phyloP scores from a whole-genome alignment of 805 yeast species.

The Yarrowia porcina region DNA sequence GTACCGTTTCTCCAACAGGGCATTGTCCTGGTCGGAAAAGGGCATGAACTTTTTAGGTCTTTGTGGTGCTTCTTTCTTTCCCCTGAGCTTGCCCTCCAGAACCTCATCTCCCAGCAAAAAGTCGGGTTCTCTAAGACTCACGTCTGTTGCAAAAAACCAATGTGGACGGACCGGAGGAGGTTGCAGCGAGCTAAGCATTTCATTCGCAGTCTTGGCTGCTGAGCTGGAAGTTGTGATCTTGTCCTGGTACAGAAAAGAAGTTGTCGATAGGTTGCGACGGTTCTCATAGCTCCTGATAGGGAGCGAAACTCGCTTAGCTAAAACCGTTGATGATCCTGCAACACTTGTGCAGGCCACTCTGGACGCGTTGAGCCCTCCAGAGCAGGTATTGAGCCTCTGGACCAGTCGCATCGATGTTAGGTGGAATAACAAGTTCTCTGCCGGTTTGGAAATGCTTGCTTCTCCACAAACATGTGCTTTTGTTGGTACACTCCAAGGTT shows the following conservation, averaged over 20 bases:
- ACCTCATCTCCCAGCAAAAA: conserved; percentile 39
- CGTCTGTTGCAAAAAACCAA: conserved; percentile 86
- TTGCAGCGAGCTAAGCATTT: not conserved
- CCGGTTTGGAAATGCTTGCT: not conserved
- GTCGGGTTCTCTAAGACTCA: conserved; percentile 65
- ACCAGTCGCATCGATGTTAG: not conserved
- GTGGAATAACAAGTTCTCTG: not conserved
- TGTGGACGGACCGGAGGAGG: conserved; percentile 25
- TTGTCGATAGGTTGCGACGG: not conserved
- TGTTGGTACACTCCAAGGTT: not conserved
- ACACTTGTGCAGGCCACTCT: not conserved
- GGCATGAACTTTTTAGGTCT: conserved; percentile 57
- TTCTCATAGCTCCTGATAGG: not conserved
- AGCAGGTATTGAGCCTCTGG: not conserved
- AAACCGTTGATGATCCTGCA: not conserved
- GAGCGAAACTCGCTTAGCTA: not conserved
- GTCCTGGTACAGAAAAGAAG: not conserved
- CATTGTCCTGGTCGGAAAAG: conserved; percentile 62
- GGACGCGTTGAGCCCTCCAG: not conserved
- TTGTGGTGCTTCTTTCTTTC: conserved; percentile 26
- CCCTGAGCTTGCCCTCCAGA: conserved; percentile 31
- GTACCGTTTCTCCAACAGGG: conserved; percentile 54
- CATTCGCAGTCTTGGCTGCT: not conserved
- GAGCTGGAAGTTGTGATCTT: not conserved
- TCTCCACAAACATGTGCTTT: conserved; percentile 13